Evolutionary conservation across 164 flowering plant species (phyloP).

Genomic region (Hamamelis virginiana): DNA sequence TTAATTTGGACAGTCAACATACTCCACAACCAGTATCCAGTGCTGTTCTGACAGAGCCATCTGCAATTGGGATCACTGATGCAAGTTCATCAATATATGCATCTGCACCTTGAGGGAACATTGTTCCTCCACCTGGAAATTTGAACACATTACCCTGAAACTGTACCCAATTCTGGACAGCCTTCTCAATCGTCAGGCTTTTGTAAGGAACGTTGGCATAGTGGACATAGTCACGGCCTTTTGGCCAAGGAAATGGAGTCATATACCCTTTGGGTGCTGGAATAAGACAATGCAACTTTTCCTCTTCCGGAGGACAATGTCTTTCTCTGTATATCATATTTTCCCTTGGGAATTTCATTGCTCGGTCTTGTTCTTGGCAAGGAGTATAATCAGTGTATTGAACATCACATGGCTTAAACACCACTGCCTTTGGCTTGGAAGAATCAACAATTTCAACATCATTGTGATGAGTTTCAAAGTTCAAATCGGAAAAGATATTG

Average conservation of each 20-base stretch:
- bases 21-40: slow-evolving; percentile 98
- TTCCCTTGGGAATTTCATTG: slow-evolving; percentile 90
- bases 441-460: slow-evolving; percentile 34
- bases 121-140: slow-evolving; percentile 98
- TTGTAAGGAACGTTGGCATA: slow-evolving; percentile 92
- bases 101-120: slow-evolving; percentile 99
- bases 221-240: slow-evolving; percentile 84
- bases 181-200: slow-evolving; percentile 85
- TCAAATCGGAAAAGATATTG: slow-evolving; percentile 42
- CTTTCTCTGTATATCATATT: slow-evolving; percentile 94
- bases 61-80: slow-evolving; percentile 75
- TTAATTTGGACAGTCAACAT: slow-evolving; percentile 22
- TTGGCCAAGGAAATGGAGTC: slow-evolving; percentile 94
- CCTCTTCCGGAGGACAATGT: slow-evolving; percentile 82
- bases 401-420: slow-evolving; percentile 65
- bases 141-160: slow-evolving; percentile 85
- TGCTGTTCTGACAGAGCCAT: slow-evolving; percentile 88
- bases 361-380: slow-evolving; percentile 95
- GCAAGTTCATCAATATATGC: slow-evolving; percentile 94
- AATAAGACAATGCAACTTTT: slow-evolving; percentile 77
- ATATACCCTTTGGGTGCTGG: slow-evolving; percentile 89
- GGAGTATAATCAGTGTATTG: slow-evolving; percentile 81
- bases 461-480: slow-evolving; percentile 78
- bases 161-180: slow-evolving; percentile 91
- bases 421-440: slow-evolving; percentile 42